Evolutionary conservation across 2,329 filamentous ascomycete species (phyloP).

Genomic region (Raffaelea ambrosiae): DNA sequence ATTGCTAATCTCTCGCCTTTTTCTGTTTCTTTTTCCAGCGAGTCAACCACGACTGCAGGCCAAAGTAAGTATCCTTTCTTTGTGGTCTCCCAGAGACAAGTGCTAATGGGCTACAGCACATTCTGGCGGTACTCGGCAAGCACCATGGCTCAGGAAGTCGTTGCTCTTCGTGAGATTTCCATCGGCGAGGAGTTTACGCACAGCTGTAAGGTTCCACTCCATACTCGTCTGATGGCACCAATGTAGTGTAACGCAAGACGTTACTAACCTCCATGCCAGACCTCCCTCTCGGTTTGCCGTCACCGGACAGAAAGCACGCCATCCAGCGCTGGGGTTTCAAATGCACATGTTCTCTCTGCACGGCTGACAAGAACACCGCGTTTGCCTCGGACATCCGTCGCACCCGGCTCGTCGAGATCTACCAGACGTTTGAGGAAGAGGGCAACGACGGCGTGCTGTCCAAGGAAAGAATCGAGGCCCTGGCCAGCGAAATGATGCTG

Average conservation of each 20-base stretch:
- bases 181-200: conserved; percentile 17
- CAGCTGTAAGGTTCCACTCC: conserved; percentile 14
- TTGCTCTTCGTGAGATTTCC: conserved; percentile 15
- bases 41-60: conserved; percentile 17
- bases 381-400: conserved; percentile 18
- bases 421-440: conserved; percentile 9
- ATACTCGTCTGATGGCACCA: neutral
- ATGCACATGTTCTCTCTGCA: conserved; percentile 25
- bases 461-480: conserved; percentile 3
- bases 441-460: conserved; percentile 4
- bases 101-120: conserved; percentile 5
- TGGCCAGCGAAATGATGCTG: conserved; percentile 13
- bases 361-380: conserved; percentile 15
- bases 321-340: conserved; percentile 23
- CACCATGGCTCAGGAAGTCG: conserved; percentile 17
- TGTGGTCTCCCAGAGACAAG: neutral
- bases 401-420: conserved; percentile 16
- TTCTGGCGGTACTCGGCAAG: conserved; percentile 16
- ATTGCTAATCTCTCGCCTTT: too few species aligned
- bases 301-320: conserved; percentile 17
- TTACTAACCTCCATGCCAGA: conserved; percentile 15
- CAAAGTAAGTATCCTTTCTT: conserved; percentile 12
- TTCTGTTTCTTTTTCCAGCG: too few species aligned
- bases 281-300: conserved; percentile 16
- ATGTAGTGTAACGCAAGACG: too few species aligned